Conservation (phyloP, 257 asterid species). For the Gentiana dahurica region DNA sequence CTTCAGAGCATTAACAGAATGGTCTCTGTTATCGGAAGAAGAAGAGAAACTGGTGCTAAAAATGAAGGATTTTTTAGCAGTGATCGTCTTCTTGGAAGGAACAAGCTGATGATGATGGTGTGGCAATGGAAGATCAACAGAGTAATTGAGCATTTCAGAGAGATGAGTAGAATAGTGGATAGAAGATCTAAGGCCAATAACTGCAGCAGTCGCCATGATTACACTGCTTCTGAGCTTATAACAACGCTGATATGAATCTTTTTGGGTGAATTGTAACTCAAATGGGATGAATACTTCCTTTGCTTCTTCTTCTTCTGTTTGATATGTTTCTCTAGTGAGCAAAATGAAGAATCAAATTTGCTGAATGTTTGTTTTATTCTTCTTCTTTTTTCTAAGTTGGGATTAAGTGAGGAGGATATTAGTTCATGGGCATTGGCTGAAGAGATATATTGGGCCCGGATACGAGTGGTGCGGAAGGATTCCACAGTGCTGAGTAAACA, state of each 20-base stretch:
- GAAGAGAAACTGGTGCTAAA: conserved; percentile 11
- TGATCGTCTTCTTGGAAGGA: conserved; percentile 25
- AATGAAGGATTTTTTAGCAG: conserved; percentile 31
- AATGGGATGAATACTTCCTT: not conserved
- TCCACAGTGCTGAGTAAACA: not conserved
- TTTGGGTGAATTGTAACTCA: not conserved
- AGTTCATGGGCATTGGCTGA: conserved; percentile 42
- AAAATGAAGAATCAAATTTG: too few species aligned
- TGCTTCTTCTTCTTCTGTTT: not conserved
- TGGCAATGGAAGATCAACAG: conserved; percentile 14
- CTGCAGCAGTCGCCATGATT: conserved; percentile 73
- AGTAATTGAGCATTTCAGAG: conserved; percentile 39
- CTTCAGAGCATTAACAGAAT: conserved; percentile 37
- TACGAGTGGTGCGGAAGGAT: conserved; percentile 41
- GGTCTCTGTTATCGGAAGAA: conserved; percentile 26
- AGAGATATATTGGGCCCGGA: conserved; percentile 27
- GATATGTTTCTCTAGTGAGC: not conserved
- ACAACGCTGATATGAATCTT: not conserved
- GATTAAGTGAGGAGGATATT: conserved; percentile 18
- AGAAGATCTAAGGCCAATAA: conserved; percentile 56
- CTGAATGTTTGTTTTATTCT: not conserved
- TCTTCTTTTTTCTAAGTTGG: not conserved
- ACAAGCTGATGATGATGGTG: conserved; percentile 18
- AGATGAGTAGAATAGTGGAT: conserved; percentile 43
- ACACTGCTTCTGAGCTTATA: conserved; percentile 1